Base-by-base conservation (phyloP, 2,329 filamentous ascomycete species). In the Xylaria digitata region DNA sequence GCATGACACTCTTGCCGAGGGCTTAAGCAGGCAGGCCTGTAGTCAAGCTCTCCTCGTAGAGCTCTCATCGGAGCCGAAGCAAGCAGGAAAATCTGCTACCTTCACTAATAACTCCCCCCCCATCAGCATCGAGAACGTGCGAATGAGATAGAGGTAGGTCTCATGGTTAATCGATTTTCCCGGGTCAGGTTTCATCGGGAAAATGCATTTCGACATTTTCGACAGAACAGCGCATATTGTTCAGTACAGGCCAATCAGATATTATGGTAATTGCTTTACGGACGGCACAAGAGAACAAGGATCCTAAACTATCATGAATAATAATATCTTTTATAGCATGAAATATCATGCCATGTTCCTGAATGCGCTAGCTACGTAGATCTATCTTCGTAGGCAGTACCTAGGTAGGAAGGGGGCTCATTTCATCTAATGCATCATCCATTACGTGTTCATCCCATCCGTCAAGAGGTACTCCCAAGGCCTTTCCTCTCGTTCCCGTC, bases 361-460 rank as follows among this genome's bases (percentile, higher is more conserved):
- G 13, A n/a, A 6, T 9, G 53, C 58, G 45, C 52, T 19, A 43
- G 43, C 50, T 48, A 40, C 32, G 7, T 34, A 43, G n/a, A 53
- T 46, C 8, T 11, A 30, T 45, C 34, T 30, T 37, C 43, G 11
- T 54, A 59, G 23, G 26, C 26, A 26, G 26, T 26, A 26, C 26
- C 26, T 37, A 15, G 5, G 6, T 37, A 45, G 42, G 15, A 63
- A 60, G 55, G 42, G 37, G 23, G 34, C 19, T 45, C 56, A 45
- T 60, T 42, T 68, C 63, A 52, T 68, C 40, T 57, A 65, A 64
- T 65, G 42, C 66, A 68, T 68, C 63, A 66, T 68, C 61, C 63
- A 66, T 68, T 59, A 68, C 52, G 53, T 59, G 9, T 46, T 68
- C 62, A 26, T 68, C 37, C 59, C 62, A 48, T 46, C 66, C 63